Evolutionary conservation across 768 basidiomycete genomes (phyloP).

Genomic region (Mycena venus): DNA sequence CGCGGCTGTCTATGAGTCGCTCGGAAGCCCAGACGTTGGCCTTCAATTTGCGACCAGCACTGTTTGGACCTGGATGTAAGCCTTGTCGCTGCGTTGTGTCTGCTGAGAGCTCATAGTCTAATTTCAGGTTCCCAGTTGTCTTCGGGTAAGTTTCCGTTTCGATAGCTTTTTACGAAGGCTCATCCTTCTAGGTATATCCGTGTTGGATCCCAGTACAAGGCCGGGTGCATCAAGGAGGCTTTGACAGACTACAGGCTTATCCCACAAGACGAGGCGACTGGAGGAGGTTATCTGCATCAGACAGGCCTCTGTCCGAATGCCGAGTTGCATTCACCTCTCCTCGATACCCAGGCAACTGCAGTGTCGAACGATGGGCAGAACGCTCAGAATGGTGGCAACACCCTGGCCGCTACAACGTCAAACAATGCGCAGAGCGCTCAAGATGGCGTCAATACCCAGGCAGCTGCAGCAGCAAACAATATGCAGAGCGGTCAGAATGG

Average conservation of each 20-base stretch:
- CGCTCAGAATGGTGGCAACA: too few relatives aligned
- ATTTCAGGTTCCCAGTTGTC: constrained; percentile 28
- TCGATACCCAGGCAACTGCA: too few relatives aligned
- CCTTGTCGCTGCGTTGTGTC: not conserved
- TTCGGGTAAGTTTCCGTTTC: constrained; percentile 4
- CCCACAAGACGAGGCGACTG: not conserved
- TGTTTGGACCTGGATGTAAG: constrained; percentile 34
- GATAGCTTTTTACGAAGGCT: not conserved
- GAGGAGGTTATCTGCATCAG: not conserved
- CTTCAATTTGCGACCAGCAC: constrained; percentile 33
- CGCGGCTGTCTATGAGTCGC: constrained; percentile 18
- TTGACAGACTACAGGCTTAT: constrained; percentile 3
- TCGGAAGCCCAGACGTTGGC: constrained; percentile 20
- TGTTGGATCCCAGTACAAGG: constrained; percentile 28
- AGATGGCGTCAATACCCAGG: too few relatives aligned
- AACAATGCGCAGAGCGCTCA: too few relatives aligned
- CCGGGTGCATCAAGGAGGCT: constrained; percentile 27
- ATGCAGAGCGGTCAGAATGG: too few relatives aligned
- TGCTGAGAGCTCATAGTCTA: too few relatives aligned
- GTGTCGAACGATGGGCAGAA: too few relatives aligned
- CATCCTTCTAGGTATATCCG: constrained; percentile 13
- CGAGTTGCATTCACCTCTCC: constrained; percentile 4
- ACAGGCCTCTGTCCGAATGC: constrained; percentile 13
- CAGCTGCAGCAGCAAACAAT: not conserved
- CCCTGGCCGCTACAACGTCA: too few relatives aligned